Base-by-base conservation (phyloP, 768 basidiomycete genomes). In the Calocybe indica region DNA sequence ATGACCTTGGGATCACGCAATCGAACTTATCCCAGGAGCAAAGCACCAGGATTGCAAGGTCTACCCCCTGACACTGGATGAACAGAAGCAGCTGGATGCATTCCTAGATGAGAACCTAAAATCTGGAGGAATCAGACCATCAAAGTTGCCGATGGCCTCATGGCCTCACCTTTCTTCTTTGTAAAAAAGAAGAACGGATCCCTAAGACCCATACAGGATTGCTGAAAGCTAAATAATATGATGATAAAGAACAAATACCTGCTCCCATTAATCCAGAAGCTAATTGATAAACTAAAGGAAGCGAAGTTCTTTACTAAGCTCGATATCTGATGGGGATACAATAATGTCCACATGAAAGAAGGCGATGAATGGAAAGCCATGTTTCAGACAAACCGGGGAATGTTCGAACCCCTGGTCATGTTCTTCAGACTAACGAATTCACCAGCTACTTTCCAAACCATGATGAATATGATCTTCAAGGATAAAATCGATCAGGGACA, bases 281-380 rank as follows among this genome's bases (percentile, higher is more conserved):
- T 66, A 14, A 41, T 67, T 30, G 50, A 59, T n/a, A 58, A 58
- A n/a, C 43, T 67, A 0, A 22, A 43, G 1, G 50, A 49, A 11
- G 56, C 63, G 15, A 46, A 50, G 8, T 40, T 58, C 13, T 71
- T 66, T 51, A 61, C 62, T 0, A 64, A 64, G 37, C 47, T 76
- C 28, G 70, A 78, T 52, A 57, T 77, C 5, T 50, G 59, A 5
- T 61, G 61, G 41, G 69, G 65, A 0, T 78, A 65, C 51, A 63
- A 73, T 50, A 64, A 68, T 6, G 40, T 61, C 11, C 33, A 52
- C 7, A 56, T 76, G 13, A 63, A 60, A 22, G 59, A 67, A 35
- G 71, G 69, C 1, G 62, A 74, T 42, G 59, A 73, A 53, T 65
- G 58, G 61, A 76, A 72, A 50, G 71, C 63, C 2, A 67, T 62